These are phyloP conservation scores for Fistulifera solaris DNA, from an alignment of 108 stramenopile genomes.

Conservation along the genomic window DNA sequence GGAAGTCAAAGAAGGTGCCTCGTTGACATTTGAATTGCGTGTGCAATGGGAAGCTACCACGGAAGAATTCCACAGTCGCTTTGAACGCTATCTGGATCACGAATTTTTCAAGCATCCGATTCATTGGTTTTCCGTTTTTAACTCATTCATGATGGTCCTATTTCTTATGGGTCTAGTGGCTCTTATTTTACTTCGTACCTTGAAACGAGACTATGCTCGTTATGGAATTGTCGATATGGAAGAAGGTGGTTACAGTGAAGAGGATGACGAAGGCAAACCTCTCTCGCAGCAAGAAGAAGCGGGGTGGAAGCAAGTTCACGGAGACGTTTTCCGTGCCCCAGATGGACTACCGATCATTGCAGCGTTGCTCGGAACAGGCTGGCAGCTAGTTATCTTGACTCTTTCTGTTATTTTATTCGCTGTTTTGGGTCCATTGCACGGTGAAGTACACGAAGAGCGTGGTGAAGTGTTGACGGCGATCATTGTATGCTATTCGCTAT, in stretches of 20 bases:
- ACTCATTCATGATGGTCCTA: conserved; percentile 97
- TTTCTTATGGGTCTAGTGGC: conserved; percentile 96
- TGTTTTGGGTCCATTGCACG: conserved; percentile 85
- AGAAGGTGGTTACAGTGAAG: conserved; percentile 40
- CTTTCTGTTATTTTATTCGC: conserved; percentile 92
- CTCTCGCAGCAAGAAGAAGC: conserved; percentile 68
- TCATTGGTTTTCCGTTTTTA: conserved; percentile 99
- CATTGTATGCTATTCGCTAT: conserved; percentile 81
- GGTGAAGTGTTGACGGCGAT: conserved; percentile 88
- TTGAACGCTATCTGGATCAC: conserved; percentile 91
- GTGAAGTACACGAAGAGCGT: conserved; percentile 93
- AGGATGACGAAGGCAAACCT: conserved; percentile 63
- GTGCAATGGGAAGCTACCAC: conserved; percentile 69
- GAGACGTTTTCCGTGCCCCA: conserved; percentile 95
- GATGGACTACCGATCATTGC: conserved; percentile 74
- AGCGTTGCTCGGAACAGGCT: conserved; percentile 89
- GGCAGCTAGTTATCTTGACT: conserved; percentile 90
- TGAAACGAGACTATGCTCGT: conserved; percentile 91
- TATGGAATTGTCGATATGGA: conserved; percentile 83
- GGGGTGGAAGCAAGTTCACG: conserved; percentile 99
- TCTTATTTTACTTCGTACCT: conserved; percentile 86
- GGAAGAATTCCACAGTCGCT: conserved; percentile 81
- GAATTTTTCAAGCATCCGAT: conserved; percentile 98
- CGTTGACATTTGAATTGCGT: conserved; percentile 62
- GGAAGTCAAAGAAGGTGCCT: conserved; percentile 56